Evolutionary conservation across 768 basidiomycete genomes (phyloP).

Genomic region (Termitomyces sp.): DNA sequence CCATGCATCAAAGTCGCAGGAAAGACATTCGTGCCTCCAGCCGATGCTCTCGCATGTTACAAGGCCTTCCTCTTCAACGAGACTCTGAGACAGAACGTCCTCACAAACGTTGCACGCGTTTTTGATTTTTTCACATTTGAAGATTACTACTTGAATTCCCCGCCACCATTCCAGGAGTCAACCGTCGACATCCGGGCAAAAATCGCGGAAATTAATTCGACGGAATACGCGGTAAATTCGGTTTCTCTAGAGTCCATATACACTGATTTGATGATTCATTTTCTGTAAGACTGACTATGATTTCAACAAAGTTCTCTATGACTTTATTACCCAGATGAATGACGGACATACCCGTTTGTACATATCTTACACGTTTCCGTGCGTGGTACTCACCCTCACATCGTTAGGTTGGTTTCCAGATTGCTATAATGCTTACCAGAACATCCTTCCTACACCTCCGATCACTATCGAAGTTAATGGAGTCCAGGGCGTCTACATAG

Average conservation of each 20-base stretch:
- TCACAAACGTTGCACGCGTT: conserved; percentile 38
- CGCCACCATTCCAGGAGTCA: conserved; percentile 49
- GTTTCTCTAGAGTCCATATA: background rate
- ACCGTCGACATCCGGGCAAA: conserved; percentile 48
- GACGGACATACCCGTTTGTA: conserved; percentile 59
- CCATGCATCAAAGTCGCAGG: conserved; percentile 35
- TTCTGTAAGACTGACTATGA: conserved; percentile 53
- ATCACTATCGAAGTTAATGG: conserved; percentile 46
- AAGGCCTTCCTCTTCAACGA: conserved; percentile 54
- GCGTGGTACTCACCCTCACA: background rate
- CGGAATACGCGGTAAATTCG: conserved; percentile 36
- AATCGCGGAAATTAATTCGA: conserved; percentile 40
- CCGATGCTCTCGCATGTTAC: conserved; percentile 51
- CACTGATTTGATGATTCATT: background rate
- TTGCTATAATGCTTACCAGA: conserved; percentile 50
- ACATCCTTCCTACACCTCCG: conserved; percentile 51
- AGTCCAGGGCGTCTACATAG: conserved; percentile 41
- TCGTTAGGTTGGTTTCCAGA: conserved; percentile 47
- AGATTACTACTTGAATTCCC: conserved; percentile 42
- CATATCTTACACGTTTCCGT: background rate
- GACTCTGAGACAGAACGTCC: conserved; percentile 47
- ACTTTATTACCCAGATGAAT: conserved; percentile 52
- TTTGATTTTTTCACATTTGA: conserved; percentile 54
- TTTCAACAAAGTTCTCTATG: conserved; percentile 54
- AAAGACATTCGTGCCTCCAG: conserved; percentile 39